Evolutionary conservation across 306 rosid genomes (phyloP), one percentile per base, ranked within the genome.

Genomic region (Lupinus albus): DNA sequence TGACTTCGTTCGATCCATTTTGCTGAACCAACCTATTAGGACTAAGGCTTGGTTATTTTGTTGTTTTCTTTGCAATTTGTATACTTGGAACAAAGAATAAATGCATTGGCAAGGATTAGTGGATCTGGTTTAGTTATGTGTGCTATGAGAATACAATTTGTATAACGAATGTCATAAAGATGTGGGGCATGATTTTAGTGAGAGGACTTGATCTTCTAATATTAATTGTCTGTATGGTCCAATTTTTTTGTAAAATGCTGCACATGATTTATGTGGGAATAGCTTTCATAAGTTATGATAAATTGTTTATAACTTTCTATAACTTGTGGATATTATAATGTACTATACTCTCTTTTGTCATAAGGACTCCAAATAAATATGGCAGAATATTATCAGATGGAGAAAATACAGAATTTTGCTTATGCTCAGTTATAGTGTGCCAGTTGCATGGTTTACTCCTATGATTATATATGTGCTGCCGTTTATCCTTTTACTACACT

Each of bases 11-110:
- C n/a, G n/a, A n/a, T n/a, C n/a, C n/a, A n/a, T n/a, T n/a, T n/a
- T n/a, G n/a, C n/a, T n/a, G n/a, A n/a, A n/a, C n/a, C n/a, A n/a
- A n/a, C n/a, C n/a, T n/a, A n/a, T n/a, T n/a, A n/a, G n/a, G n/a
- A n/a, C n/a, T n/a, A n/a, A n/a, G n/a, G n/a, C n/a, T n/a, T n/a
- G n/a, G 30, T 25, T 25, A 4, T 21, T 16, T 49, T 25, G 41
- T 77, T 79, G n/a, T 67, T 59, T 8, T 11, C 33, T 51, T 44
- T 79, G 60, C 69, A 30, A 62, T 79, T 84, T 74, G 56, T 73
- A 76, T 61, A 45, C 13, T 67, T 79, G 62, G 92, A 75, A 84
- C 72, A 80, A 76, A 49, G 91, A 89, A 86, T 89, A 82, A 80
- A 77, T 89, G 80, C 82, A 52, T 85, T 76, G 64, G 77, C 72